Evolutionary conservation across 306 rosid species (phyloP), one percentile per base, ranked within the genome.

Genomic region (Notholithocarpus densiflorus): DNA sequence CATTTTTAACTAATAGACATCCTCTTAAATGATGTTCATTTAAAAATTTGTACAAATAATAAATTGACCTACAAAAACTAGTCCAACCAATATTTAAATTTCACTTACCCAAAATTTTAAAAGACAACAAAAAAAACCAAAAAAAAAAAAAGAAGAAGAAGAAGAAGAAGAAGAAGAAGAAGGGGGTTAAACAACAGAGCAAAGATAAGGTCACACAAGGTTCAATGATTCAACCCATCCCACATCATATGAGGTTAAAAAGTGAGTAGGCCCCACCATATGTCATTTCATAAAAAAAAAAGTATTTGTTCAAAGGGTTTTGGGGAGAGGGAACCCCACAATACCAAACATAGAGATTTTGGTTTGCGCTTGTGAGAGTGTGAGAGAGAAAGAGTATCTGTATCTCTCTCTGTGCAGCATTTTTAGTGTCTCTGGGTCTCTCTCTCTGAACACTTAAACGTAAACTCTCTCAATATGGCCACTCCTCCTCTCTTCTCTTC

Each of bases 161-260:
- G 3, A 1, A n/a, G n/a, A n/a, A n/a, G n/a, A 5, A 21, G 3
- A 60, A 75, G 45, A 56, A 8, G 45, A 2, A 7, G 3, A 1
- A n/a, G n/a, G n/a, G n/a, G n/a, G 13, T 4, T 19, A 66, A 26
- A 52, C 10, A 52, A 72, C 43, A 31, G 15, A 56, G 68, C 69
- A 34, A 37, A 56, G 32, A 55, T 31, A 24, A 56, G 72, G 29
- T 43, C 75, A 54, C 75, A 74, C 77, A 73, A 34, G 70, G 78
- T 79, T 76, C 83, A 87, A 91, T 89, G 88, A 91, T 91, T 87
- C 86, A 53, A 60, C 74, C 76, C 89, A 86, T 68, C 64, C 53
- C 85, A 73, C 79, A 75, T 85, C 92, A 74, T 79, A 90, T 83
- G 92, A 79, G 80, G 85, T 82, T 87, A 62, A 79, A 90, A 86